Evolutionary conservation across 192 early-diverging fungal genomes (phyloP).

Genomic region (Coemansia sp.): DNA sequence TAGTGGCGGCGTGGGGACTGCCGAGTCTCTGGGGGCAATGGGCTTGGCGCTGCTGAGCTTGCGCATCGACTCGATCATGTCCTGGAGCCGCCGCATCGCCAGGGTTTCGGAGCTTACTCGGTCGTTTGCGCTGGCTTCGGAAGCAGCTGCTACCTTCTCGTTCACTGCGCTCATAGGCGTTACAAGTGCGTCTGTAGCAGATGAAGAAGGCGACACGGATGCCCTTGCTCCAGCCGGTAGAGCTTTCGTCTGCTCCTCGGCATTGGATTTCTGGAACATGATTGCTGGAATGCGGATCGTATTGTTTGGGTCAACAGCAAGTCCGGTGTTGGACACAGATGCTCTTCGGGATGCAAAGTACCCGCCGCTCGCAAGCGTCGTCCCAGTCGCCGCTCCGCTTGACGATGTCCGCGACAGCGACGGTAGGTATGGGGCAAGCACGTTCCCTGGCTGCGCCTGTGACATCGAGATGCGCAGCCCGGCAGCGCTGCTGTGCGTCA

Average conservation of each 20-base stretch:
- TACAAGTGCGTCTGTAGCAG: neutral
- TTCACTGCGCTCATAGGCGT: conserved; percentile 6
- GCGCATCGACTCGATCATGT: conserved; percentile 54
- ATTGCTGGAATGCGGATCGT: conserved; percentile 52
- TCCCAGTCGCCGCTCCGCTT: conserved; percentile 12
- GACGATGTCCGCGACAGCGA: conserved; percentile 11
- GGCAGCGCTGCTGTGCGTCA: conserved; percentile 27
- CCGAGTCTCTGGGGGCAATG: neutral
- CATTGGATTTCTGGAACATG: conserved; percentile 44
- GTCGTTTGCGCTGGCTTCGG: neutral
- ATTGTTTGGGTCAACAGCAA: conserved; percentile 50
- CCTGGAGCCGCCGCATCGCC: conserved; percentile 50
- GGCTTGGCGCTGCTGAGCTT: conserved; percentile 10
- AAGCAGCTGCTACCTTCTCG: neutral
- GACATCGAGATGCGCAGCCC: conserved; percentile 37
- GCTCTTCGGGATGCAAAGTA: conserved; percentile 55
- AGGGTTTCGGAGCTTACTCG: conserved; percentile 14
- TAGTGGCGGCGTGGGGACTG: conserved; percentile 3
- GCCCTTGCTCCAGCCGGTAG: neutral
- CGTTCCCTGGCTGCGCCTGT: conserved; percentile 42
- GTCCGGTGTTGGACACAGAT: conserved; percentile 39
- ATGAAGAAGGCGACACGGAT: neutral
- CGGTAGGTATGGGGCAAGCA: conserved; percentile 35
- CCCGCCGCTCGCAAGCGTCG: conserved; percentile 36
- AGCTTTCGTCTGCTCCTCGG: conserved; percentile 2